Evolutionary conservation across 2,329 filamentous ascomycete species (phyloP).

Genomic region (Diaporthe amygdali): DNA sequence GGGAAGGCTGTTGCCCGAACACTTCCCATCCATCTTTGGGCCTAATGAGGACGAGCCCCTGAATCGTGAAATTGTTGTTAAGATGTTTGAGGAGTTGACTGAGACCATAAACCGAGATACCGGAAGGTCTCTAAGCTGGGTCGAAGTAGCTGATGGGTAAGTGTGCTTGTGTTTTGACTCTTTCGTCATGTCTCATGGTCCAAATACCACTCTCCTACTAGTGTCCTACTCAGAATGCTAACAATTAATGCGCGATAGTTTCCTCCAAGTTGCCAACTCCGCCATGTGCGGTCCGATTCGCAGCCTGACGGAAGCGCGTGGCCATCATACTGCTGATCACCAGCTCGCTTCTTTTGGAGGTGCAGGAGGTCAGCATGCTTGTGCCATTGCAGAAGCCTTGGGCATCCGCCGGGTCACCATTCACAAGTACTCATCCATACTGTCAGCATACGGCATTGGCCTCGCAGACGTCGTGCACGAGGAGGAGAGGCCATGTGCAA

Average conservation of each 20-base stretch:
- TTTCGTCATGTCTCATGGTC: no score
- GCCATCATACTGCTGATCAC: conserved; percentile 58
- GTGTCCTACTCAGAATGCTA: not conserved
- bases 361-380: conserved; percentile 18
- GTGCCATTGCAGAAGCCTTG: conserved; percentile 10
- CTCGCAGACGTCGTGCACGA: conserved; percentile 22
- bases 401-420: conserved; percentile 3
- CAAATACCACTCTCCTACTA: no score
- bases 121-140: not conserved
- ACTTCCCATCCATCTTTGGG: conserved; percentile 16
- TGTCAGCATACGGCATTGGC: conserved; percentile 20
- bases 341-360: conserved; percentile 60
- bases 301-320: conserved; percentile 7
- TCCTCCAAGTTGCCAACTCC: conserved; percentile 14
- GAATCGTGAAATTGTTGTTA: not conserved
- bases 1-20: conserved; percentile 15
- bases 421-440: conserved; percentile 19
- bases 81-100: not conserved
- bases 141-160: conserved; percentile 16
- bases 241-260: not conserved
- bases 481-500: conserved; percentile 36
- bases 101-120: conserved; percentile 14
- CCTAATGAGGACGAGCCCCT: conserved; percentile 10
- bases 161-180: not conserved
- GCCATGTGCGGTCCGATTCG: conserved; percentile 20